Conservation (phyloP, 1,284 basidiomycete species). For the Wallemia mellicola region DNA sequence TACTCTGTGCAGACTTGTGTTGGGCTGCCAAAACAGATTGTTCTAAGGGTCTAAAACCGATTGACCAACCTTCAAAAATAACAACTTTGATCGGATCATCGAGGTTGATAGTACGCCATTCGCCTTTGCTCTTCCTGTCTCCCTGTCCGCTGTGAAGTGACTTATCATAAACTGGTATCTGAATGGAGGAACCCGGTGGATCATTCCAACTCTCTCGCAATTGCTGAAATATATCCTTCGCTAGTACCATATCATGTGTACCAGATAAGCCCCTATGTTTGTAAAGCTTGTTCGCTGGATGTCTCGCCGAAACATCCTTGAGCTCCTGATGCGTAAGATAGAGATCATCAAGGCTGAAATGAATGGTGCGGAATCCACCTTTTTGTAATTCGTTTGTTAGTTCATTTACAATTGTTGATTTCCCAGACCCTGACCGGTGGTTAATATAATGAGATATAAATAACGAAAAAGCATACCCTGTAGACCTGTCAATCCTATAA, state of each 20-base stretch:
- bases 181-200: neutral
- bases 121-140: neutral
- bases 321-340: neutral
- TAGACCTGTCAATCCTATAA: too few relatives aligned
- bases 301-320: neutral
- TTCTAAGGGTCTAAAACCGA: neutral
- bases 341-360: neutral
- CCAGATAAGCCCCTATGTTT: neutral
- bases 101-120: neutral
- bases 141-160: neutral
- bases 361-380: neutral
- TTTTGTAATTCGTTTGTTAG: neutral
- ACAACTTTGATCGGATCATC: neutral
- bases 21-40: neutral
- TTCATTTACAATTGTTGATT: neutral
- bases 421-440: neutral
- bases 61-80: neutral
- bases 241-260: neutral
- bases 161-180: neutral
- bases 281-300: neutral
- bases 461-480: too few relatives aligned
- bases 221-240: neutral
- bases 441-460: too few relatives aligned
- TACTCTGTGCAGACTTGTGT: neutral
- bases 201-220: neutral